phyloP scores from a whole-genome alignment of 1,139 yeast species.

The Geotrichum citri-aurantii region DNA sequence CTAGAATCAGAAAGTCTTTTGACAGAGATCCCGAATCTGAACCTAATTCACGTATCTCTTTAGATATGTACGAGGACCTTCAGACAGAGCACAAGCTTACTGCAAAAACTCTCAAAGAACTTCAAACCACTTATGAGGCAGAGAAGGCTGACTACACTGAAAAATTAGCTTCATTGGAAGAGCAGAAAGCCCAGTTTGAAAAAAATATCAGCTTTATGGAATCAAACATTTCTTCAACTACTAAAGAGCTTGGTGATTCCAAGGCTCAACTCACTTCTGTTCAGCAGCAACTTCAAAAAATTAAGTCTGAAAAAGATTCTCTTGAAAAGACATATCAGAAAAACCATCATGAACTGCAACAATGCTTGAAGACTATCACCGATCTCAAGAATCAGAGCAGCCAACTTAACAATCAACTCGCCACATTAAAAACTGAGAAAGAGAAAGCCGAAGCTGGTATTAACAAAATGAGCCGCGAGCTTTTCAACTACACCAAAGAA shows the following conservation, averaged over 20 bases:
- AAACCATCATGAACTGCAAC: conserved; percentile 19
- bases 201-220: conserved; percentile 21
- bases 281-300: conserved; percentile 16
- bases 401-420: conserved; percentile 40
- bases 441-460: conserved; percentile 79
- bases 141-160: conserved; percentile 23
- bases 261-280: conserved; percentile 17
- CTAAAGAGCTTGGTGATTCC: conserved; percentile 19
- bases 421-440: conserved; percentile 44
- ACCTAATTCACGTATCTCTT: conserved; percentile 62
- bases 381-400: conserved; percentile 34
- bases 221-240: conserved; percentile 1
- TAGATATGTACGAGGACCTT: conserved; percentile 62
- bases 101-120: conserved; percentile 33
- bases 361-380: conserved; percentile 22
- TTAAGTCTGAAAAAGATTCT: conserved; percentile 16
- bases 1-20: conserved; percentile 63
- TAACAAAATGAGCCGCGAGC: conserved; percentile 82
- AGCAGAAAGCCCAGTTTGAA: conserved; percentile 19
- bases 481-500: conserved; percentile 58
- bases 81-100: conserved; percentile 42
- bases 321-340: conserved; percentile 20
- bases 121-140: conserved; percentile 21
- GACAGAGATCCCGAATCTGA: conserved; percentile 69
- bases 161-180: conserved; percentile 21